Conservation (phyloP, 75 land plant species). For the Pinus taeda region DNA sequence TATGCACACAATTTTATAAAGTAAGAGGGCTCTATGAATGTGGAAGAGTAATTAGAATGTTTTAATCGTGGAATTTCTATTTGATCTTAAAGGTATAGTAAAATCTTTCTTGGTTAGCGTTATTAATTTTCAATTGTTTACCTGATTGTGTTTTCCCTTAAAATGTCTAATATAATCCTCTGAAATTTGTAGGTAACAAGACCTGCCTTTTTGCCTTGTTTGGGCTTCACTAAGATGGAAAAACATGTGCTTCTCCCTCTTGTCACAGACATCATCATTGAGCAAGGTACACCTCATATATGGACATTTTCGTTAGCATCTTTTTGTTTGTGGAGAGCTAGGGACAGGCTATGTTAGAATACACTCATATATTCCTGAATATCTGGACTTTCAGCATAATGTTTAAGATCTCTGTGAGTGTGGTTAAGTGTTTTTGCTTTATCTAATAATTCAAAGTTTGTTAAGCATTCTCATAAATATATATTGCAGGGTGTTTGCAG, state of each 20-base stretch:
- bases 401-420: neutral
- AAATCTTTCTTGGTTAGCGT: neutral
- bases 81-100: no score
- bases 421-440: neutral
- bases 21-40: neutral
- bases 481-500: slow-evolving; percentile 71
- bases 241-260: slow-evolving; percentile 52
- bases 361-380: neutral
- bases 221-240: slow-evolving; percentile 50
- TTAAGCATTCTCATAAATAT: neutral
- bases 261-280: slow-evolving; percentile 70
- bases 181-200: slow-evolving; percentile 41
- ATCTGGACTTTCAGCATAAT: neutral
- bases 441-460: neutral
- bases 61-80: neutral
- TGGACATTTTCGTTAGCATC: neutral
- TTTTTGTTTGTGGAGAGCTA: neutral
- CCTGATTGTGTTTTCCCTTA: neutral
- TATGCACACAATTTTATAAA: neutral
- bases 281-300: slow-evolving; percentile 52
- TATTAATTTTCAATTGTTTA: neutral
- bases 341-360: neutral
- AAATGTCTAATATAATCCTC: neutral
- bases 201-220: slow-evolving; percentile 67
- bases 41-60: neutral